A percentile compares a stretch with the other conserved stretches of the same genome.
These are phyloP conservation scores for Teunomyces barrocoloradensis DNA, from an alignment of 805 yeast species.

Conservation along the genomic window DNA sequence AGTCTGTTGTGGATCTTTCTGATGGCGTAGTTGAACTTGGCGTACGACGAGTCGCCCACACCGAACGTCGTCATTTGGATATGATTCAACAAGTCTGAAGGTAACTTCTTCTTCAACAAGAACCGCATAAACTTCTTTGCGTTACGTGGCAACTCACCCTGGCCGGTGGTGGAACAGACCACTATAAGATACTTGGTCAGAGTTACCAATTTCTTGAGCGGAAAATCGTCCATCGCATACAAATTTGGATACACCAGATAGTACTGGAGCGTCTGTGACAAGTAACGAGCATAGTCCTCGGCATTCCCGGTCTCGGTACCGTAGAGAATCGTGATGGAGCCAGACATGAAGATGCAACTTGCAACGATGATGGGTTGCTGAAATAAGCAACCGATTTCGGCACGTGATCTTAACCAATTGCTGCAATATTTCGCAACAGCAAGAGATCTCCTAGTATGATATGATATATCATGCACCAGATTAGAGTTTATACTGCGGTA, in stretches of 20 bases:
- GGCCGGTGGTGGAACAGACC: constrained; percentile 89
- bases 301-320: constrained; percentile 95
- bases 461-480: too few relatives aligned
- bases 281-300: constrained; percentile 72
- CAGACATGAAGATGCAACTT: background rate
- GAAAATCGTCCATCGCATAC: constrained; percentile 58
- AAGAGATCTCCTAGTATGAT: too few relatives aligned
- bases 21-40: constrained; percentile 84
- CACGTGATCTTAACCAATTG: too few relatives aligned
- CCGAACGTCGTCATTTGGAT: constrained; percentile 75
- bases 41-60: constrained; percentile 89
- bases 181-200: constrained; percentile 47
- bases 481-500: too few relatives aligned
- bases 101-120: constrained; percentile 66
- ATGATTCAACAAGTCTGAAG: constrained; percentile 54
- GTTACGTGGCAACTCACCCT: constrained; percentile 87
- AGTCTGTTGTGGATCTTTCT: constrained; percentile 77
- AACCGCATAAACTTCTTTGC: constrained; percentile 72
- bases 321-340: constrained; percentile 59
- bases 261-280: constrained; percentile 56
- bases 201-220: constrained; percentile 51
- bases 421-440: too few relatives aligned
- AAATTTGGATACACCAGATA: constrained; percentile 48
- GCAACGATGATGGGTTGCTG: background rate
- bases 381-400: too few relatives aligned